Evolutionary conservation across 75 land plant genomes (phyloP).

Genomic region (Pinus albicaulis): DNA sequence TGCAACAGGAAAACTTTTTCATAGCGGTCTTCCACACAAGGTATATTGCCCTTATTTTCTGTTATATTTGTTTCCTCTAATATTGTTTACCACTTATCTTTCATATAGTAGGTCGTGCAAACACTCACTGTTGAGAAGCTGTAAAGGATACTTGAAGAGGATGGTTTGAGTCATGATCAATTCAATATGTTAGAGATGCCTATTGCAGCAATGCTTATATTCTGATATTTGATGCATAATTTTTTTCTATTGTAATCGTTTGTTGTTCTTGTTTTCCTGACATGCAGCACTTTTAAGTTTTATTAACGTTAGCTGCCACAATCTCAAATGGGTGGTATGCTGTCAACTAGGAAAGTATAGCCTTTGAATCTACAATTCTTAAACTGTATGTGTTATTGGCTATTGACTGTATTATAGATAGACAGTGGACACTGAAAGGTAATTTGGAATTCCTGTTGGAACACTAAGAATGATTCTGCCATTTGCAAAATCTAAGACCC

Average conservation of each 20-base stretch:
- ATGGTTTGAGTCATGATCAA: neutral
- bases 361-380: too few species aligned
- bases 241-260: neutral
- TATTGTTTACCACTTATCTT: neutral
- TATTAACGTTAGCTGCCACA: neutral
- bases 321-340: neutral
- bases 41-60: conserved; percentile 23
- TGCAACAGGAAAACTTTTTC: conserved; percentile 86
- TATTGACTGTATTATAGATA: too few species aligned
- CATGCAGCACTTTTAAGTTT: neutral
- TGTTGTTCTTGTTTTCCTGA: neutral
- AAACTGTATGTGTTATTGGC: too few species aligned
- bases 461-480: too few species aligned
- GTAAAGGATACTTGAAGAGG: neutral
- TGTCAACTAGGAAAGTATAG: too few species aligned
- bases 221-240: neutral
- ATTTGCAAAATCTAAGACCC: too few species aligned
- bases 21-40: conserved; percentile 94
- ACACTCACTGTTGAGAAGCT: neutral
- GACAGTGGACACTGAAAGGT: too few species aligned
- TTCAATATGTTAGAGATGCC: neutral
- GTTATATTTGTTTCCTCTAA: neutral
- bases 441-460: too few species aligned
- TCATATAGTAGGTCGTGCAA: neutral
- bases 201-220: neutral